Evolutionary conservation across 352 stramenopile genomes (phyloP), one percentile per base, ranked within the genome.

Genomic region (Phytophthora kernoviae): DNA sequence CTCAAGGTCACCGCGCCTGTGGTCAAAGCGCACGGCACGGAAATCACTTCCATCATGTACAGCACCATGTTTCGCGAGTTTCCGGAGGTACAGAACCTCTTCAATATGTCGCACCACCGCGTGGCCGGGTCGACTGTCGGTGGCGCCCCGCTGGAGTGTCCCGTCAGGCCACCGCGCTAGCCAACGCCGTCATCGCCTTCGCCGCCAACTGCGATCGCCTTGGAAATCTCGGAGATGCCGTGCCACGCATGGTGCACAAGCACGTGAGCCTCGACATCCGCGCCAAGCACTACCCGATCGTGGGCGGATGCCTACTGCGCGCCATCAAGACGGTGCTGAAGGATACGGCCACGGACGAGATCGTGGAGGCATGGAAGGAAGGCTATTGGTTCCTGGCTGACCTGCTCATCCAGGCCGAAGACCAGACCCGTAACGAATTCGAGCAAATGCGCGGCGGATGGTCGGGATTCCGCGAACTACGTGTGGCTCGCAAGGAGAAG

Each of bases 31-130:
- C 68, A 92, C 58, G 82, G 76, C 47, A 76, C 73, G 33, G 47
- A 67, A 52, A 92, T 92, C 61, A 89, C 80, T 1, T 77, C 67
- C 50, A 83, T 65, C 58, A 90, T 91, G 75, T 91, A 91, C 65
- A 34, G 65, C 26, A 70, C 58, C n/a, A 87, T 91, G 75, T 82
- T 91, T 40, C 67, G 64, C 53, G 77, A 79, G 54, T 75, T 87
- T 58, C 79, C 82, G 0, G 73, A 87, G 54, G 74, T 90, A 46
- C 62, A 74, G 22, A 72, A 79, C 52, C 77, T 90, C 56, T 91
- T 91, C 76, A 91, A 91, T 73, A 78, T 80, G 62, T 75, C 69
- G 10, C 79, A 91, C 67, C 81, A 91, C 48, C 62, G 62, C 34
- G 70, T 85, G 15, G 67, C 64, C 48, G 73, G 70, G 14, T 57